Conservation (phyloP, 2,329 filamentous ascomycete genomes). For the Fusarium mexicanum region DNA sequence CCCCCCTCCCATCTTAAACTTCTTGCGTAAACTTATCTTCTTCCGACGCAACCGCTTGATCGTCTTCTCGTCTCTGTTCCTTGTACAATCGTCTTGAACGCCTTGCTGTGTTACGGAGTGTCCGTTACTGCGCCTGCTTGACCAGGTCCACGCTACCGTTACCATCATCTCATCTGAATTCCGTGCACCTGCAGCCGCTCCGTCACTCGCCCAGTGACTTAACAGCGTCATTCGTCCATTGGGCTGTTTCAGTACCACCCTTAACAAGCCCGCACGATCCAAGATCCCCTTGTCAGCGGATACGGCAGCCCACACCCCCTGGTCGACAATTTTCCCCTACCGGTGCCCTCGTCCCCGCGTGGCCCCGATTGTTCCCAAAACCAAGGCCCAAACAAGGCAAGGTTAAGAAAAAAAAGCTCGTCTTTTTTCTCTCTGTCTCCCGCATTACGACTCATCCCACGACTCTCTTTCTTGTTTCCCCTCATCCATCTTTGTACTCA, state of each 20-base stretch:
- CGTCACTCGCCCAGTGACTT: slow-evolving; percentile 40
- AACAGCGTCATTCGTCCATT: slow-evolving; percentile 43
- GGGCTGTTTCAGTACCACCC: slow-evolving; percentile 46
- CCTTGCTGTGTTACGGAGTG: slow-evolving; percentile 37
- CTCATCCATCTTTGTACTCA: slow-evolving; percentile 47
- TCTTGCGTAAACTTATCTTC: slow-evolving; percentile 17
- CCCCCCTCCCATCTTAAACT: slow-evolving; percentile 10
- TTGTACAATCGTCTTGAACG: slow-evolving; percentile 36
- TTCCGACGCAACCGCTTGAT: slow-evolving; percentile 15
- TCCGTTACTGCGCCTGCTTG: slow-evolving; percentile 40
- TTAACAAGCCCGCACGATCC: slow-evolving; percentile 43
- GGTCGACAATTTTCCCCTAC: slow-evolving; percentile 47
- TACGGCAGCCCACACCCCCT: slow-evolving; percentile 45
- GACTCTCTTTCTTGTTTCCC: slow-evolving; percentile 48
- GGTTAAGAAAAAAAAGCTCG: slow-evolving; percentile 50
- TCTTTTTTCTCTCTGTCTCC: slow-evolving; percentile 45
- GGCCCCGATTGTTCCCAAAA: slow-evolving; percentile 45
- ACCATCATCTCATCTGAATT: slow-evolving; percentile 42
- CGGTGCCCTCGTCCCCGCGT: slow-evolving; percentile 47
- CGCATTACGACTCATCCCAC: slow-evolving; percentile 48
- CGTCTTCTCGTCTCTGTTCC: slow-evolving; percentile 18
- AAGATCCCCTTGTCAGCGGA: slow-evolving; percentile 46
- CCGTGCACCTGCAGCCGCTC: slow-evolving; percentile 42
- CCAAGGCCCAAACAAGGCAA: slow-evolving; percentile 47
- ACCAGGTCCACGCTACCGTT: slow-evolving; percentile 38